Evolutionary conservation across 805 yeast species (phyloP).

Genomic region (Lipomyces sp.): DNA sequence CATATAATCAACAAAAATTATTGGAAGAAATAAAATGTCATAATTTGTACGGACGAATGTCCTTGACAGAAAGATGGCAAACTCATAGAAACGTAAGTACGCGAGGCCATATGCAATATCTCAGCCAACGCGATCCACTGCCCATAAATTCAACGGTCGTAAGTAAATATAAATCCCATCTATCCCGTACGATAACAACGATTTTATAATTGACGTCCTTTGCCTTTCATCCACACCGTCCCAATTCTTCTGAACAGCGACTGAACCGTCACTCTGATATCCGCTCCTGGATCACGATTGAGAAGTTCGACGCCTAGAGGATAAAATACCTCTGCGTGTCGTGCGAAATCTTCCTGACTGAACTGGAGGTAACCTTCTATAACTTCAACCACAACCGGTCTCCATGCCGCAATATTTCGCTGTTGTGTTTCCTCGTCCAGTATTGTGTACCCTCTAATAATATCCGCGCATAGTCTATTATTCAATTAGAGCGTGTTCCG

Average conservation of each 20-base stretch:
- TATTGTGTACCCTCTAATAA: constrained; percentile 69
- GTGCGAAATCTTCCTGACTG: constrained; percentile 57
- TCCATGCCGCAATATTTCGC: constrained; percentile 82
- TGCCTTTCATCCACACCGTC: constrained; percentile 50
- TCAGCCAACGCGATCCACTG: not conserved
- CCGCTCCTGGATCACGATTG: constrained; percentile 46
- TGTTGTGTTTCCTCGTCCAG: constrained; percentile 75
- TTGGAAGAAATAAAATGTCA: not conserved
- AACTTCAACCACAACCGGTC: constrained; percentile 89
- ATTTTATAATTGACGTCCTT: constrained; percentile 8
- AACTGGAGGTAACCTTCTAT: constrained; percentile 80
- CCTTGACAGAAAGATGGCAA: not conserved
- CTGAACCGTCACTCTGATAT: constrained; percentile 47
- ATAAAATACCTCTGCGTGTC: constrained; percentile 42
- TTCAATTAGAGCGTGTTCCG: constrained; percentile 8
- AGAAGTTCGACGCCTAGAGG: constrained; percentile 44
- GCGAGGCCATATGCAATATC: not conserved
- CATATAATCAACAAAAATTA: not conserved
- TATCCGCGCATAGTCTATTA: constrained; percentile 60
- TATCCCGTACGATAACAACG: not conserved
- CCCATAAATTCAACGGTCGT: not conserved
- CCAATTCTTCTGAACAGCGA: constrained; percentile 53
- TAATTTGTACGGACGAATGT: not conserved
- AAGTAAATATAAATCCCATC: not conserved
- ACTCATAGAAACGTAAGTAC: not conserved